These are phyloP conservation scores for Suaeda aralocaspica DNA, from an alignment of 148 eudicot species.

Conservation along the genomic window DNA sequence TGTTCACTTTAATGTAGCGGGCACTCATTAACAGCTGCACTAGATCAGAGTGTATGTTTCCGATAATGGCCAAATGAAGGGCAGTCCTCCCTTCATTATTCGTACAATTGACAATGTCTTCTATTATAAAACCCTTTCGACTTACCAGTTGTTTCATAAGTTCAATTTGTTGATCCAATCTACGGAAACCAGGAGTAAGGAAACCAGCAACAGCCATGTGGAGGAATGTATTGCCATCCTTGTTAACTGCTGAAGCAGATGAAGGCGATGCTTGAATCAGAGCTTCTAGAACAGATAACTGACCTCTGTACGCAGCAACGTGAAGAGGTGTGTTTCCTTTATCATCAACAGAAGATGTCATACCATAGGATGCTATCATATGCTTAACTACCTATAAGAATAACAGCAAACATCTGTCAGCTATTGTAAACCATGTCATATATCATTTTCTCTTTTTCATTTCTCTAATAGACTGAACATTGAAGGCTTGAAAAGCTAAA, in stretches of 20 bases:
- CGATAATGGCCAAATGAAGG: constrained; percentile 73
- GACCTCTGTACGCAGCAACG: constrained; percentile 83
- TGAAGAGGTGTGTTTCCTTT: constrained; percentile 88
- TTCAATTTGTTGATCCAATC: constrained; percentile 74
- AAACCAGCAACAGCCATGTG: constrained; percentile 78
- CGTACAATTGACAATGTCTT: constrained; percentile 53
- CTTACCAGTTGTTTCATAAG: constrained; percentile 61
- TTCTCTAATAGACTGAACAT: too few species aligned
- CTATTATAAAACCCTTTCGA: constrained; percentile 37
- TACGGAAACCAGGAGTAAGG: constrained; percentile 62
- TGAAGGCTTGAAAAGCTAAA: too few species aligned
- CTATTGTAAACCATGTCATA: too few species aligned
- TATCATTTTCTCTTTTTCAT: too few species aligned
- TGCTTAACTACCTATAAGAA: constrained; percentile 58
- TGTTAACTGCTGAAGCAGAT: constrained; percentile 45
- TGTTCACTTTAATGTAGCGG: constrained; percentile 51
- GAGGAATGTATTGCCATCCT: constrained; percentile 73
- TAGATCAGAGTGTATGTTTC: constrained; percentile 64
- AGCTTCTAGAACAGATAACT: constrained; percentile 64
- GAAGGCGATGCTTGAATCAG: constrained; percentile 63
- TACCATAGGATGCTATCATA: constrained; percentile 50
- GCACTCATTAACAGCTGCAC: constrained; percentile 68
- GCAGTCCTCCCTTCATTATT: constrained; percentile 67
- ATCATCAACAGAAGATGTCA: constrained; percentile 63
- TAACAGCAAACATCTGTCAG: constrained; percentile 20